These are phyloP conservation scores for Russula compacta DNA, from an alignment of 768 basidiomycete genomes.

Conservation along the genomic window DNA sequence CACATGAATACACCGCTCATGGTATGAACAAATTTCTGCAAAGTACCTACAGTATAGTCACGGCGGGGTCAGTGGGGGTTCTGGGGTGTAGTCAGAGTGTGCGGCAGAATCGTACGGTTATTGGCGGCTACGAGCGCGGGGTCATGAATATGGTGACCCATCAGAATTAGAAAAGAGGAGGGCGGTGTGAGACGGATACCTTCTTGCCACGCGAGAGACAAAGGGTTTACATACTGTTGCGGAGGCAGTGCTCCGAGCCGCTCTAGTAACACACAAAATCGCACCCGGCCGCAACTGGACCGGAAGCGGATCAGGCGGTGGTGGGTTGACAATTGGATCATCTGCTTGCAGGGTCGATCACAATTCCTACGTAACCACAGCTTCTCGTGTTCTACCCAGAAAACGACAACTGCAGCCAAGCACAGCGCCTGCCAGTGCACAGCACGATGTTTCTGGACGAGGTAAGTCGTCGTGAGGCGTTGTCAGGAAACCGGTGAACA, in stretches of 20 bases:
- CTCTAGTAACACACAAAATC: not conserved
- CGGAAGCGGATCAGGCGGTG: not conserved
- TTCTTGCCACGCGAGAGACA: not conserved
- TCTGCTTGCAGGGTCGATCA: not conserved
- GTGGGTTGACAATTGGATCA: not conserved
- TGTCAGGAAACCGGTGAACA: not conserved
- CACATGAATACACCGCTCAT: constrained; percentile 4
- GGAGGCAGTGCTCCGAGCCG: not conserved
- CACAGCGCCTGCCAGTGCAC: not conserved
- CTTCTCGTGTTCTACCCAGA: not conserved
- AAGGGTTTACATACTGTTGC: not conserved
- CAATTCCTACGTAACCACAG: not conserved
- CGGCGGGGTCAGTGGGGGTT: not conserved
- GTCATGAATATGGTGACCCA: not conserved
- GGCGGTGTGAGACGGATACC: not conserved
- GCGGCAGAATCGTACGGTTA: not conserved
- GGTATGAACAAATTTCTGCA: not conserved
- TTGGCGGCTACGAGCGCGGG: not conserved
- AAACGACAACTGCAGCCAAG: not conserved
- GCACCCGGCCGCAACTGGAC: not conserved
- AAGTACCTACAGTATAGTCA: not conserved
- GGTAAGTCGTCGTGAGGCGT: not conserved
- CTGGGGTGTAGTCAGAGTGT: not conserved
- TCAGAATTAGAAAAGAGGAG: not conserved
- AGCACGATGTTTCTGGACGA: not conserved